These are phyloP conservation scores for Cryphonectria parasitica DNA, from an alignment of 2,329 filamentous ascomycete species.

Conservation along the genomic window DNA sequence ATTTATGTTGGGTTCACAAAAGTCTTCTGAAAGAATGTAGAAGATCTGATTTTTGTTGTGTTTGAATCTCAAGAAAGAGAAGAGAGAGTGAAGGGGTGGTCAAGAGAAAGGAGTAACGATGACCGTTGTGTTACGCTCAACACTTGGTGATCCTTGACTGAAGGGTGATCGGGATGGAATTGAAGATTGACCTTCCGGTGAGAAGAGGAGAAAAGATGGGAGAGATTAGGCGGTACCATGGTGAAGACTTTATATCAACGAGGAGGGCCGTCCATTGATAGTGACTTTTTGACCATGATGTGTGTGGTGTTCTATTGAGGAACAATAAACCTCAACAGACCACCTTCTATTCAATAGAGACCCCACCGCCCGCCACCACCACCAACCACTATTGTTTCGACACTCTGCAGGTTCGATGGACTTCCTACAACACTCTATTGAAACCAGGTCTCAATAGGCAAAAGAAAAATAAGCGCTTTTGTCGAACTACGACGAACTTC, in stretches of 20 bases:
- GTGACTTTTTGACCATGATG: background rate
- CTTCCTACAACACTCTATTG: conserved; percentile 3
- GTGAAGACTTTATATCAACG: conserved; percentile 19
- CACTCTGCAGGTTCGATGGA: background rate
- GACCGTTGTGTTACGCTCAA: conserved; percentile 26
- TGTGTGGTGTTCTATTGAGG: conserved; percentile 15
- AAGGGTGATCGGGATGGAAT: conserved; percentile 17
- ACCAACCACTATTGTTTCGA: background rate
- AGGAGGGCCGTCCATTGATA: conserved; percentile 19
- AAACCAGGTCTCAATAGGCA: conserved; percentile 7
- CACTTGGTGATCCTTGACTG: conserved; percentile 27
- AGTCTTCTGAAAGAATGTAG: conserved; percentile 12
- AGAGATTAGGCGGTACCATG: background rate
- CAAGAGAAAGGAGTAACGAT: conserved; percentile 9
- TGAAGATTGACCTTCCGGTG: conserved; percentile 24
- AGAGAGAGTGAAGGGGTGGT: background rate
- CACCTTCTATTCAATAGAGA: conserved; percentile 9
- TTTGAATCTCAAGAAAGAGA: too few species aligned
- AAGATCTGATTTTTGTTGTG: conserved; percentile 8
- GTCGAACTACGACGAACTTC: background rate
- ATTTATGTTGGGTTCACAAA: background rate
- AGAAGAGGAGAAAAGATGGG: conserved; percentile 7
- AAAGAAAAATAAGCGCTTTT: background rate
- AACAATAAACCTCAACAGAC: conserved; percentile 23
- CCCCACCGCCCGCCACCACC: background rate